Conservation (phyloP, 345 rosid genomes). For the Linum tenue region DNA sequence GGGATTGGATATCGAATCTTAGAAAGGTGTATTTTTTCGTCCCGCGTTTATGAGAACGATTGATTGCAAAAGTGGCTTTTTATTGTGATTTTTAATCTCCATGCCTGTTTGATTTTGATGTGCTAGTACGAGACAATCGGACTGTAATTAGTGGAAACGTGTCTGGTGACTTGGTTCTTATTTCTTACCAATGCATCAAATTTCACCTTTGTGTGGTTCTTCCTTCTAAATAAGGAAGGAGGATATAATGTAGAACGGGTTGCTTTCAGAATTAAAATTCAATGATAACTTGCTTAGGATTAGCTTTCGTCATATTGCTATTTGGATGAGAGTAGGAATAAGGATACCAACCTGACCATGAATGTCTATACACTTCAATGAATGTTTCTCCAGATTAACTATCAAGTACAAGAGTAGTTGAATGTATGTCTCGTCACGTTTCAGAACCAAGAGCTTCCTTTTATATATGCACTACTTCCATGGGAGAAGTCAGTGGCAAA, state of each 20-base stretch:
- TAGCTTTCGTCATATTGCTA: neutral
- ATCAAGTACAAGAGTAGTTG: neutral
- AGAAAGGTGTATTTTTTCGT: slow-evolving; percentile 38
- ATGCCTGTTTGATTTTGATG: too few species aligned
- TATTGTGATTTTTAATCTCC: neutral
- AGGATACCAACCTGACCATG: neutral
- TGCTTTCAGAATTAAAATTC: neutral
- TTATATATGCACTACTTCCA: neutral
- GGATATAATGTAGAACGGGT: neutral
- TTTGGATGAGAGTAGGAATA: too few species aligned
- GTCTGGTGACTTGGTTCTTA: neutral
- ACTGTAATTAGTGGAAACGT: neutral
- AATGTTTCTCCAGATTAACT: neutral
- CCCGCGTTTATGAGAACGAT: neutral
- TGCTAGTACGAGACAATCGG: neutral
- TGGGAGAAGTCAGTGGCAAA: neutral
- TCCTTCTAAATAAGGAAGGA: too few species aligned
- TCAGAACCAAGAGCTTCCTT: neutral
- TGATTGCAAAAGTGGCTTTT: neutral
- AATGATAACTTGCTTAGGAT: too few species aligned
- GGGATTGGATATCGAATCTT: slow-evolving; percentile 48
- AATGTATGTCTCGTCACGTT: neutral
- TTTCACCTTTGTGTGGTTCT: too few species aligned
- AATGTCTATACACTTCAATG: neutral
- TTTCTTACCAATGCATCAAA: neutral